Percentiles rank a stretch among this genome's conserved stretches.
These are phyloP conservation scores for Tolypocladium tundrense DNA, from an alignment of 2,329 filamentous ascomycete genomes.

Conservation along the genomic window DNA sequence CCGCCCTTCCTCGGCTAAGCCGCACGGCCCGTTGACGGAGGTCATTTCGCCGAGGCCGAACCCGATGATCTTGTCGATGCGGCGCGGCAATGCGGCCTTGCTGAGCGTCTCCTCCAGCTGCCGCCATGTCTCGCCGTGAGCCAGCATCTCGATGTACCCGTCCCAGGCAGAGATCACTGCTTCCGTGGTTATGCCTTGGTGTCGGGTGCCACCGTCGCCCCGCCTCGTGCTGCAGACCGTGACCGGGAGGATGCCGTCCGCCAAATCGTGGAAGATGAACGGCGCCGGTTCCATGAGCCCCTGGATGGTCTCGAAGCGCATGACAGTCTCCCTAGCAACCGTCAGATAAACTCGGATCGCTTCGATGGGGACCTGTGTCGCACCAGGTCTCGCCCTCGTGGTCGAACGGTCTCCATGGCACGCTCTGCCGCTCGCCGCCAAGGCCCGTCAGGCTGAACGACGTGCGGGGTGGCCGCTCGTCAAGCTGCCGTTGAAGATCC, in stretches of 20 bases:
- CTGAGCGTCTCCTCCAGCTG: not conserved
- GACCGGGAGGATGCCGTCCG: no score
- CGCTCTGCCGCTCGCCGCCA: not conserved
- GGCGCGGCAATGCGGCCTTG: no score
- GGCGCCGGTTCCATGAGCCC: no score
- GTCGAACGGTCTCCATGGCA: no score
- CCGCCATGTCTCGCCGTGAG: not conserved
- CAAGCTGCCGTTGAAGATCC: conserved; percentile 1
- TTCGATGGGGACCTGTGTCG: not conserved
- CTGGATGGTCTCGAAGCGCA: no score
- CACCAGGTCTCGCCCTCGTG: no score
- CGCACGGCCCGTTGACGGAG: no score
- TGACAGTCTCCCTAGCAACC: no score
- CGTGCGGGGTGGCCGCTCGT: not conserved
- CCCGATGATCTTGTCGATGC: conserved; percentile 1
- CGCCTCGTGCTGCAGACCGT: no score
- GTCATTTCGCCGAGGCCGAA: not conserved
- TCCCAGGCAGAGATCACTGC: not conserved
- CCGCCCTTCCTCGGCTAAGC: not conserved
- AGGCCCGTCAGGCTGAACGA: not conserved
- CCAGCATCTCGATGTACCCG: not conserved
- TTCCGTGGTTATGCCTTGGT: no score
- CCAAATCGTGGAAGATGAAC: no score
- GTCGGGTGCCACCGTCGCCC: no score
- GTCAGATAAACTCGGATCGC: not conserved